Base-by-base conservation (phyloP, 768 basidiomycete genomes). In the Calocera viscosa region DNA sequence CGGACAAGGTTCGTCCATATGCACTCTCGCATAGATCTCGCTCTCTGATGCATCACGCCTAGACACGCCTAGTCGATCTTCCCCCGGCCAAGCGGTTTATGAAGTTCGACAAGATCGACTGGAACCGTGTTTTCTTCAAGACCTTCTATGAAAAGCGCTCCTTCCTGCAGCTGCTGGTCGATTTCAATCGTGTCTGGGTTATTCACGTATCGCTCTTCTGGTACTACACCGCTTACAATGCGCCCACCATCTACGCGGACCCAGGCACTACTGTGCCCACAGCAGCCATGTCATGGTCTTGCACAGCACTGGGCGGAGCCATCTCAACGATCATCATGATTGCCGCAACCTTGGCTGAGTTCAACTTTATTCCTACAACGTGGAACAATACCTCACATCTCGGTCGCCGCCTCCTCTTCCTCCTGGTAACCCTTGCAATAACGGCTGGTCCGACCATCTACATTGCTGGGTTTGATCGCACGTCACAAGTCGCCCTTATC, bases 141-240 rank as follows among this genome's bases (percentile, higher is more conserved):
- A 98, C 95, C 0, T 99, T 98, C 77, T 93, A 88, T 70, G 96
- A 99, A 77, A 93, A 94, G 74, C 92, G 96, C 33, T 94, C 94
- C 0, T 92, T 95, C 76, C 90, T 93, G 41, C 96, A 99, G 76
- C 82, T 98, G 1, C 83, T 98, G 67, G 94, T 99, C 83, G 97
- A 99, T 82, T 99, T 99, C 81, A 98, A 98, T 80, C 91, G 95
- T 60, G 91, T 99, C 72, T 99, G 96, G 94, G 93, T 98, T 76
- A 89, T 95, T 69, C 96, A 98, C 78, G 81, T 99, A 67, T 85
- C 94, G 34, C 77, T 97, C 74, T 98, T 88, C 81, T 98, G 89
- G 84, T 97, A 87, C 79, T 98, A 96, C 80, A 98, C 94, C 22
- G 82, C 95, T 40, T 96, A 83, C 80, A 97, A 97, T 77, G 89